These are phyloP conservation scores for Avena atlantica DNA, from an alignment of 176 grass and related monocot species.

Conservation along the genomic window DNA sequence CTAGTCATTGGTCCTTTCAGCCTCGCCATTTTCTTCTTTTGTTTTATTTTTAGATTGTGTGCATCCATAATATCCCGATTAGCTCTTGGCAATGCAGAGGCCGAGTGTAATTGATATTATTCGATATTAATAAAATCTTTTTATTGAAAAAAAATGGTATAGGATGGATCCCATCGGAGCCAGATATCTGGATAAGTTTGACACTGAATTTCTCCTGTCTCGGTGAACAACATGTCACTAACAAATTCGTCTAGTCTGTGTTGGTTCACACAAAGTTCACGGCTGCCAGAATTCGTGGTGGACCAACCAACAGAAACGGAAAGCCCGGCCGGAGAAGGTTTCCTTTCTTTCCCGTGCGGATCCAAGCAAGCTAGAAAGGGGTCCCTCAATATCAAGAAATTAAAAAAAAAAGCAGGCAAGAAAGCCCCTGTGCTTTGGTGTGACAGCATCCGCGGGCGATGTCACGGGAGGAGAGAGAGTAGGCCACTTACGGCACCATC, in stretches of 20 bases:
- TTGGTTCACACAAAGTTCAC: slow-evolving; percentile 37
- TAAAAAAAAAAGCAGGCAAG: neutral
- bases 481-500: slow-evolving; percentile 45
- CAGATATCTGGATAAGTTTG: slow-evolving; percentile 1
- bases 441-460: slow-evolving; percentile 35
- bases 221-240: slow-evolving; percentile 13
- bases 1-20: too few relatives aligned
- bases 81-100: too few relatives aligned
- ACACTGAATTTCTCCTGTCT: neutral
- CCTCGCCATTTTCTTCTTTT: too few relatives aligned
- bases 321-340: slow-evolving; percentile 14
- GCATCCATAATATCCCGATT: too few relatives aligned
- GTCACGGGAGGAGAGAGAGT: slow-evolving; percentile 6
- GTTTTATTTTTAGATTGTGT: too few relatives aligned
- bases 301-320: slow-evolving; percentile 54
- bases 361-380: neutral
- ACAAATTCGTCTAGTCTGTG: slow-evolving; percentile 27
- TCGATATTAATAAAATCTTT: too few relatives aligned
- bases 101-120: too few relatives aligned
- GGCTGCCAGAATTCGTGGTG: slow-evolving; percentile 43
- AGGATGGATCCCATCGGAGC: too few relatives aligned
- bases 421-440: neutral
- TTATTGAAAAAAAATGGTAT: too few relatives aligned
- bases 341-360: slow-evolving; percentile 13
- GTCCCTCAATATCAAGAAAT: too few relatives aligned